Base-by-base conservation (phyloP, 768 basidiomycete species). In the Butyriboletus loyo region DNA sequence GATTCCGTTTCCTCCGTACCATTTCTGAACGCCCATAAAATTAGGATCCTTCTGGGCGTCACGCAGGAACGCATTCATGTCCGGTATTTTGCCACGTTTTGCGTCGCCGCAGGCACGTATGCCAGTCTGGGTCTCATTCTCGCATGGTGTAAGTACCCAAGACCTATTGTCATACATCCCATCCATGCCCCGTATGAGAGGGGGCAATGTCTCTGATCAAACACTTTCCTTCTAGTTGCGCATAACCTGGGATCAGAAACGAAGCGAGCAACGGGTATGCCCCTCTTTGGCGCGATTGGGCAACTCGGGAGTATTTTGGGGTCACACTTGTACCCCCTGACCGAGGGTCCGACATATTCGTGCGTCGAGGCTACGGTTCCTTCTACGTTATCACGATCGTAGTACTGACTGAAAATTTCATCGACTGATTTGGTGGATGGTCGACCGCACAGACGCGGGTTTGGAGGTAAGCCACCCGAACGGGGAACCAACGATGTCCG, bases 81-180 rank as follows among this genome's bases (percentile, higher is more conserved):
- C 13, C 73, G 74, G 17, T 80, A 81, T 49, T 71, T 77, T 34
- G 75, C 77, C 15, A 74, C 71, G 11, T 79, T 80, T 61, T 74
- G 66, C 44, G 69, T 80, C 38, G 72, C 75, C 0, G 66, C 72
- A 19, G 77, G 77, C 41, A 77, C 76, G 5, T 78, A 79, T 53
- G 64, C 75, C 5, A 70, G 70, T 22, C 68, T 81, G 17, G 77
- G 75, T 14, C 64, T 79, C 44, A 59, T 75, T 49, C 69, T 77
- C 22, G 75, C 78, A 2, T 80, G 78, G 78, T 79, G 77, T 77
- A 61, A 53, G 75, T 66, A 37, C 22, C 14, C 25, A 24, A 38
- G 9, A 19, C 21, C 3, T 9, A 13, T 31, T 25, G 19, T 24
- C 38, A 25, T 21, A 8, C 9, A 45, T 31, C 7, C 19, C 30